phyloP scores from a whole-genome alignment of 75 land plant genomes.

The Pseudotsuga menziesii region DNA sequence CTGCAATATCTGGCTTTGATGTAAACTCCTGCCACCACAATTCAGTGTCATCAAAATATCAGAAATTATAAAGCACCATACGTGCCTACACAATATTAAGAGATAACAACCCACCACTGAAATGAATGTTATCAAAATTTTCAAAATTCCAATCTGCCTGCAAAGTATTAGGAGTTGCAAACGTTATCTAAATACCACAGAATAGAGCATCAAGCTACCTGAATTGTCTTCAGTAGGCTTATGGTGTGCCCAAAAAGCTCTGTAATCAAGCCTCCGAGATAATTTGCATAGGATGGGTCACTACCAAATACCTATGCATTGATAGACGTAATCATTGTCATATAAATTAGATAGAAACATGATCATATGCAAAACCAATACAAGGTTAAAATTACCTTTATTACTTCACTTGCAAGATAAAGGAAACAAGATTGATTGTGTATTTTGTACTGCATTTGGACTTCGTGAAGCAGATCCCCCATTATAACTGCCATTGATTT shows the following conservation, averaged over 20 bases:
- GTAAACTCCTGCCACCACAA: slow-evolving; percentile 68
- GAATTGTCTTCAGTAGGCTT: slow-evolving; percentile 53
- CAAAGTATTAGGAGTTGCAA: too few species aligned
- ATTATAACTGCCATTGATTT: slow-evolving; percentile 69
- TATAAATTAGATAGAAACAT: background rate
- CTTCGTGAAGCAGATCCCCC: slow-evolving; percentile 84
- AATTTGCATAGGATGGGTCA: slow-evolving; percentile 79
- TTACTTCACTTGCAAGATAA: slow-evolving; percentile 97
- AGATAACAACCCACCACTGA: background rate
- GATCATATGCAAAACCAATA: background rate
- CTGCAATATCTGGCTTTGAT: slow-evolving; percentile 84
- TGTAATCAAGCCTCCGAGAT: slow-evolving; percentile 62
- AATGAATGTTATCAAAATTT: too few species aligned
- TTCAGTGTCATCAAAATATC: background rate
- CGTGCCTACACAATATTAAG: background rate
- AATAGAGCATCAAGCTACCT: slow-evolving; percentile 31
- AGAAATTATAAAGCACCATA: background rate
- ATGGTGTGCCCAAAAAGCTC: slow-evolving; percentile 73
- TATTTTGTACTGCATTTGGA: slow-evolving; percentile 71
- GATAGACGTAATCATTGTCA: background rate
- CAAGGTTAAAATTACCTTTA: slow-evolving; percentile 53
- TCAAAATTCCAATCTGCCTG: too few species aligned
- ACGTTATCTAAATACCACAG: background rate
- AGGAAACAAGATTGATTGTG: slow-evolving; percentile 92
- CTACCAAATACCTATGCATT: slow-evolving; percentile 69